Evolutionary conservation across 1,139 yeast species (phyloP).

Genomic region (Kodamaea fungicola): DNA sequence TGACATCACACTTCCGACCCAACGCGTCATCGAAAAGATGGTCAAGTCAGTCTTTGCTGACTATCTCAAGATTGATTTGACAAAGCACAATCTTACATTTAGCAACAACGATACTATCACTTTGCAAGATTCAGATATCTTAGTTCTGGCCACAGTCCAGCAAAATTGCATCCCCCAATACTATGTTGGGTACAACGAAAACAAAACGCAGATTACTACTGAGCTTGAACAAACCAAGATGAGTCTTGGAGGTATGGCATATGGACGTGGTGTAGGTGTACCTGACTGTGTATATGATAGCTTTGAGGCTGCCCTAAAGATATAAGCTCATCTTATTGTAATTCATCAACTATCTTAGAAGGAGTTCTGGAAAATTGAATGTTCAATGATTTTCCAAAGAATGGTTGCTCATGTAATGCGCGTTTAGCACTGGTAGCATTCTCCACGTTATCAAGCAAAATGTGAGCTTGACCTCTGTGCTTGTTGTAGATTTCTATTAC

Average conservation of each 20-base stretch:
- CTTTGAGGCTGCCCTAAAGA: conserved; percentile 48
- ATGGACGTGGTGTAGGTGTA: conserved; percentile 81
- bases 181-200: conserved; percentile 63
- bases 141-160: conserved; percentile 35
- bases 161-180: conserved; percentile 79
- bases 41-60: conserved; percentile 46
- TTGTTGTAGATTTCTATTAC: conserved; percentile 49
- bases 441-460: conserved; percentile 48
- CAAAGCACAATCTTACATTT: conserved; percentile 23
- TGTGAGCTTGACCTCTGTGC: conserved; percentile 77
- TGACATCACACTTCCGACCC: conserved; percentile 39
- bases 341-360: conserved; percentile 18
- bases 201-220: conserved; percentile 36
- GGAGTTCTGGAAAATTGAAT: conserved; percentile 46
- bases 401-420: conserved; percentile 41
- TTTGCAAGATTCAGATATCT: conserved; percentile 28
- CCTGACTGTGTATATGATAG: conserved; percentile 79
- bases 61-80: conserved; percentile 48
- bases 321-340: conserved; percentile 2
- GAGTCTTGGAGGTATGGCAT: conserved; percentile 77
- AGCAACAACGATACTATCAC: conserved; percentile 23
- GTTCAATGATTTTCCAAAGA: conserved; percentile 57
- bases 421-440: conserved; percentile 55
- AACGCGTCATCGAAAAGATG: conserved; percentile 38
- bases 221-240: conserved; percentile 37